Evolutionary conservation across 257 asterid species (phyloP).

Genomic region (Solanum bulbocastanum): DNA sequence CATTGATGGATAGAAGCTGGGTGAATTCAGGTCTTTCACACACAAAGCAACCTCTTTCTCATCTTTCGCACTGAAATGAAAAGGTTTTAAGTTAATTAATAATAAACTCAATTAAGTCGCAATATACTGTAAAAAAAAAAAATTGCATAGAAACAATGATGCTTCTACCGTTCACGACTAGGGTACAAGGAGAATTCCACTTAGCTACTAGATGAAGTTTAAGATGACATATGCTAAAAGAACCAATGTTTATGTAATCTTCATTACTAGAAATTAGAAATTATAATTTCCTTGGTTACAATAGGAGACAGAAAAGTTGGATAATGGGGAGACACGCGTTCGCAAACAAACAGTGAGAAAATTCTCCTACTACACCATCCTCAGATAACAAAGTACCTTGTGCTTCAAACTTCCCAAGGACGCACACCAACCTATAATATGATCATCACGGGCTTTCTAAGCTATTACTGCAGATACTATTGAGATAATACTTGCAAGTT

Average conservation of each 20-base stretch:
- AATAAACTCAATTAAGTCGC: background rate
- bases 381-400: background rate
- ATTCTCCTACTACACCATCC: background rate
- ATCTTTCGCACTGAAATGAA: conserved; percentile 60
- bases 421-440: background rate
- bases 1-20: conserved; percentile 74
- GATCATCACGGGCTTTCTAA: background rate
- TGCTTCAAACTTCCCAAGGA: background rate
- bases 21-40: conserved; percentile 68
- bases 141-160: background rate
- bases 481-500: background rate
- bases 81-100: background rate
- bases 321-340: background rate
- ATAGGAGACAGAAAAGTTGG: background rate
- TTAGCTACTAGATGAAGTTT: background rate
- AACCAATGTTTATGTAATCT: background rate
- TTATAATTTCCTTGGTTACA: background rate
- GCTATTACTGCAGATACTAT: background rate
- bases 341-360: background rate
- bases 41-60: conserved; percentile 74
- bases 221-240: background rate
- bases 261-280: background rate
- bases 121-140: background rate
- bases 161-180: background rate
- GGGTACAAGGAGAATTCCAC: background rate